phyloP scores from a whole-genome alignment of 2,329 filamentous ascomycete genomes.

The Chaetothyriales sp. region DNA sequence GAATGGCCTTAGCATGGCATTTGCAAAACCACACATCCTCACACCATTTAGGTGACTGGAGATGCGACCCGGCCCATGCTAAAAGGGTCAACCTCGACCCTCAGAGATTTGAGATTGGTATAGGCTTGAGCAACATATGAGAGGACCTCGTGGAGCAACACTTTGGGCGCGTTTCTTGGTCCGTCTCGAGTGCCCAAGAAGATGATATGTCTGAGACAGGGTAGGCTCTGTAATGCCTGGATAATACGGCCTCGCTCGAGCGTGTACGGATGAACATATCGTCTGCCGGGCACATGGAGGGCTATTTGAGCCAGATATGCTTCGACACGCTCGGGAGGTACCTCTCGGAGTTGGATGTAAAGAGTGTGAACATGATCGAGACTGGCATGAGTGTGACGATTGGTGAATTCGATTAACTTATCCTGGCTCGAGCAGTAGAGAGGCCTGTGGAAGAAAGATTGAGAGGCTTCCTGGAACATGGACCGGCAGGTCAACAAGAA shows the following conservation, averaged over 20 bases:
- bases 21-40: background rate
- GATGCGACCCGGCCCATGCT: background rate
- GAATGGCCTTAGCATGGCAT: background rate
- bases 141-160: background rate
- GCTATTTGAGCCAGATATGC: background rate
- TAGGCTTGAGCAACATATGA: background rate
- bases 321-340: background rate
- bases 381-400: background rate
- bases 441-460: conserved; percentile 8
- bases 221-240: background rate
- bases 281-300: background rate
- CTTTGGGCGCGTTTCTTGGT: background rate
- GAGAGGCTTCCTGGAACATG: conserved; percentile 8
- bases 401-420: conserved; percentile 5
- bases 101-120: background rate
- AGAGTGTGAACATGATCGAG: background rate
- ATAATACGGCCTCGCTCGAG: background rate
- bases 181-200: background rate
- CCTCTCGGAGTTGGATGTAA: background rate
- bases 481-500: conserved; percentile 8
- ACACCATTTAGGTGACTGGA: background rate
- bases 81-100: background rate
- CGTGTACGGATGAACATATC: background rate
- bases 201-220: background rate
- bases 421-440: conserved; percentile 6